These are phyloP conservation scores for Zygosaccharomyces pseudobailii DNA, from an alignment of 1,139 yeast species.

Conservation along the genomic window DNA sequence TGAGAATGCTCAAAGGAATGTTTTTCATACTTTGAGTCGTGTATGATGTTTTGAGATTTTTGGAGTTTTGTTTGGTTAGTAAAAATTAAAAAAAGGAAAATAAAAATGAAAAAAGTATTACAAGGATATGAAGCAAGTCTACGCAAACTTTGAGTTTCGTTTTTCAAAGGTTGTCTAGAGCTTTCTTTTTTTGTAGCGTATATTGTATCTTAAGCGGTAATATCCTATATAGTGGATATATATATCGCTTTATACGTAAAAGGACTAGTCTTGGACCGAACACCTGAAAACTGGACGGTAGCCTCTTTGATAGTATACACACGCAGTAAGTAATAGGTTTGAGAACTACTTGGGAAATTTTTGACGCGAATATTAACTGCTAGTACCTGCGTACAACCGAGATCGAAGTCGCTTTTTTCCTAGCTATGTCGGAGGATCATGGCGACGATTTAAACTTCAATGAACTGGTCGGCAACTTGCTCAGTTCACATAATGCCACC, in stretches of 20 bases:
- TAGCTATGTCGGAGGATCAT: constrained; percentile 21
- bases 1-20: neutral
- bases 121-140: neutral
- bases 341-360: neutral
- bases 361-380: neutral
- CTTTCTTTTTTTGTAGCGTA: constrained; percentile 1
- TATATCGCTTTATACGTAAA: neutral
- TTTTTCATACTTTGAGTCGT: neutral
- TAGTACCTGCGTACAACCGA: neutral
- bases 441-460: constrained; percentile 30
- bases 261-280: neutral
- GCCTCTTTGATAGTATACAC: neutral
- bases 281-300: neutral
- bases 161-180: neutral
- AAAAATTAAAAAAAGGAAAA: neutral
- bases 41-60: constrained; percentile 1
- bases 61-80: constrained; percentile 5
- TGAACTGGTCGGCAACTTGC: constrained; percentile 31
- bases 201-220: neutral
- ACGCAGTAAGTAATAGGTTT: neutral
- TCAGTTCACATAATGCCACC: constrained; percentile 26
- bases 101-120: neutral
- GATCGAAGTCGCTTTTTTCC: neutral
- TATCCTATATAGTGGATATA: neutral
- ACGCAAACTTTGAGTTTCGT: neutral